Evolutionary conservation across 2,329 filamentous ascomycete species (phyloP).

Genomic region (Malbranchea zuffiana): DNA sequence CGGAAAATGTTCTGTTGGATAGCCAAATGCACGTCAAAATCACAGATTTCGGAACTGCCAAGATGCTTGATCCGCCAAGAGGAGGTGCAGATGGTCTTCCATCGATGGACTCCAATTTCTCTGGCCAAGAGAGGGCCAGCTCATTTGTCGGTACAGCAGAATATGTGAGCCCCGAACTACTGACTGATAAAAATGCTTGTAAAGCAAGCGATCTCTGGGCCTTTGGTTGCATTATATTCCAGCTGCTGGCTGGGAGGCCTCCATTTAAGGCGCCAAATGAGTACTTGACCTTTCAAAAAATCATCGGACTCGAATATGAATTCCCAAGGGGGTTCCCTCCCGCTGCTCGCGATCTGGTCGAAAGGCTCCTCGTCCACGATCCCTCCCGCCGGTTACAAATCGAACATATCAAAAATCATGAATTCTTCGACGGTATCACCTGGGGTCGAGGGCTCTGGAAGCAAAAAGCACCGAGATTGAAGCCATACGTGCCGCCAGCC

Average conservation of each 20-base stretch:
- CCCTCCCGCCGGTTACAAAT: constrained; percentile 74
- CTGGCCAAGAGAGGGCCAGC: constrained; percentile 63
- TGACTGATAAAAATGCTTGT: constrained; percentile 92
- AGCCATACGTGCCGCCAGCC: constrained; percentile 66
- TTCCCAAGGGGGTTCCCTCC: constrained; percentile 83
- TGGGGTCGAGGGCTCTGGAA: constrained; percentile 85
- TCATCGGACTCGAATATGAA: constrained; percentile 84
- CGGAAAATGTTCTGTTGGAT: constrained; percentile 91
- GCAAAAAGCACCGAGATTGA: constrained; percentile 74
- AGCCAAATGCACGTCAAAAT: constrained; percentile 97
- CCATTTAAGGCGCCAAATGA: constrained; percentile 95
- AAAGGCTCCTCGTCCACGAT: constrained; percentile 80
- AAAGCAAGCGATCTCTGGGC: constrained; percentile 98
- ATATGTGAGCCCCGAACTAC: constrained; percentile 93
- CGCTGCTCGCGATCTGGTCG: constrained; percentile 77
- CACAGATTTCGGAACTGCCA: constrained; percentile 97
- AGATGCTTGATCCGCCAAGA: constrained; percentile 55
- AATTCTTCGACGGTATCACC: constrained; percentile 78
- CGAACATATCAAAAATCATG: constrained; percentile 92
- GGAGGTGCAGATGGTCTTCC: constrained; percentile 35
- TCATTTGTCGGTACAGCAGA: constrained; percentile 97
- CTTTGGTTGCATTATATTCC: constrained; percentile 95
- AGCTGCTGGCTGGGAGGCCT: constrained; percentile 85
- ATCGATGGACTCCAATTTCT: constrained; percentile 43
- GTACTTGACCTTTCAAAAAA: constrained; percentile 97